These are phyloP conservation scores for Plantago ovata DNA, from an alignment of 257 asterid species.

Conservation along the genomic window DNA sequence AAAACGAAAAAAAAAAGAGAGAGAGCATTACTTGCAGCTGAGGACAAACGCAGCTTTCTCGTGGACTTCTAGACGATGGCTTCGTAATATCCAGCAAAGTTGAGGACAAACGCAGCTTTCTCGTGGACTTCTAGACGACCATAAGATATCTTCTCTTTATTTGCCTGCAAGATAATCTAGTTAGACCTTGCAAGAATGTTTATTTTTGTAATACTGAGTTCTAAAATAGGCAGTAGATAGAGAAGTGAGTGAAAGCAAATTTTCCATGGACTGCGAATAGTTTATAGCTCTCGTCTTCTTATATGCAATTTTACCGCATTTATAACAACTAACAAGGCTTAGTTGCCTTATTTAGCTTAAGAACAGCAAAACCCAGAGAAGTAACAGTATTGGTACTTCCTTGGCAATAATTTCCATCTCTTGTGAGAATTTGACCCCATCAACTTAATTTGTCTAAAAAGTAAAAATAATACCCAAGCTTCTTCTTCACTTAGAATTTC, in stretches of 20 bases:
- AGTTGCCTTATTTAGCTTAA: no score
- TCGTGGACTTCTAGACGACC: conserved; percentile 80
- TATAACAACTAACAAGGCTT: no score
- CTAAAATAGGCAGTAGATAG: background rate
- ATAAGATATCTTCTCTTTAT: conserved; percentile 88
- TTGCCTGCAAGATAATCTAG: conserved; percentile 44
- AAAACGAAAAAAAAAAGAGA: no score
- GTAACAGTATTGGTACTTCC: no score
- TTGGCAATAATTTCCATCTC: conserved; percentile 22
- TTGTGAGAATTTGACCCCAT: conserved; percentile 11
- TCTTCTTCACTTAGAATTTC: conserved; percentile 17
- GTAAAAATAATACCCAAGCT: conserved; percentile 24
- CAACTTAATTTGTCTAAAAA: conserved; percentile 20
- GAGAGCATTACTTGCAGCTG: no score
- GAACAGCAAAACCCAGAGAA: no score
- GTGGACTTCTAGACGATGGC: conserved; percentile 84
- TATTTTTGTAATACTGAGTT: background rate
- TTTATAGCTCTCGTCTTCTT: no score
- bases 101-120: conserved; percentile 86
- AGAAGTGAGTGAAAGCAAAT: no score
- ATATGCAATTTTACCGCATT: no score
- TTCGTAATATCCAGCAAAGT: conserved; percentile 68
- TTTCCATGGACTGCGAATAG: no score
- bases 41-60: conserved; percentile 90
- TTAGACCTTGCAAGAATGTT: background rate